A percentile compares a stretch with the other conserved stretches of the same genome.
Conservation (phyloP, 1,139 yeast genomes). For the Nakaseomyces delphensis region DNA sequence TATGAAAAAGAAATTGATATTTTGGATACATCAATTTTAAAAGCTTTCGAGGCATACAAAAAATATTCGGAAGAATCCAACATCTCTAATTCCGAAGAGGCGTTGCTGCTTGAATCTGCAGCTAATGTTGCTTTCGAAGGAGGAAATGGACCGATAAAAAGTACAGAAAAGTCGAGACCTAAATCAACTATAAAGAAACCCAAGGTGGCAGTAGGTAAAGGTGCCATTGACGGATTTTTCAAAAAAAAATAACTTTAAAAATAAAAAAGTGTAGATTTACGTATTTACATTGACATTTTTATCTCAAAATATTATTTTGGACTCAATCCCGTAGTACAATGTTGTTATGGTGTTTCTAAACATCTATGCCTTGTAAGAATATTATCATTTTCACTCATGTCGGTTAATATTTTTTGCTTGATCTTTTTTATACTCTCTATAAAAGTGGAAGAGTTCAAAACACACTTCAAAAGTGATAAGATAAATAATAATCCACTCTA, state of each 20-base stretch:
- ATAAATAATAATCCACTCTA: conserved; percentile 82
- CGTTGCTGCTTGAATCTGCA: conserved; percentile 22
- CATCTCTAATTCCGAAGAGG: conserved; percentile 17
- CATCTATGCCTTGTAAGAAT: too few species aligned
- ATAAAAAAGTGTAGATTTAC: not conserved
- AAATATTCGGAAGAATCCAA: conserved; percentile 11
- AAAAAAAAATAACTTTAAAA: conserved; percentile 21
- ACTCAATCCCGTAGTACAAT: too few species aligned
- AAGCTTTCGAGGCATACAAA: conserved; percentile 13
- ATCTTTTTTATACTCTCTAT: conserved; percentile 13
- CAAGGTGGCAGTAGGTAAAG: conserved; percentile 49
- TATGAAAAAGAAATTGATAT: conserved; percentile 5
- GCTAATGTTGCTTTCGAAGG: conserved; percentile 20
- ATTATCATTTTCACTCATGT: too few species aligned
- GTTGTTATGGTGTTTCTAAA: too few species aligned
- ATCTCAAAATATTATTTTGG: too few species aligned
- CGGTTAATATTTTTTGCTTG: not conserved
- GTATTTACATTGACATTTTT: not conserved
- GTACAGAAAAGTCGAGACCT: conserved; percentile 17
- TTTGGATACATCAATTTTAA: conserved; percentile 9
- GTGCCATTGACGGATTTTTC: conserved; percentile 58
- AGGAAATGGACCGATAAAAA: conserved; percentile 7
- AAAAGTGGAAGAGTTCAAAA: conserved; percentile 62
- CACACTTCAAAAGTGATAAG: conserved; percentile 77
- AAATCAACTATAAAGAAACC: conserved; percentile 21